Evolutionary conservation across 2,329 filamentous ascomycete species (phyloP).

Genomic region (Leptoxyphium fumago): DNA sequence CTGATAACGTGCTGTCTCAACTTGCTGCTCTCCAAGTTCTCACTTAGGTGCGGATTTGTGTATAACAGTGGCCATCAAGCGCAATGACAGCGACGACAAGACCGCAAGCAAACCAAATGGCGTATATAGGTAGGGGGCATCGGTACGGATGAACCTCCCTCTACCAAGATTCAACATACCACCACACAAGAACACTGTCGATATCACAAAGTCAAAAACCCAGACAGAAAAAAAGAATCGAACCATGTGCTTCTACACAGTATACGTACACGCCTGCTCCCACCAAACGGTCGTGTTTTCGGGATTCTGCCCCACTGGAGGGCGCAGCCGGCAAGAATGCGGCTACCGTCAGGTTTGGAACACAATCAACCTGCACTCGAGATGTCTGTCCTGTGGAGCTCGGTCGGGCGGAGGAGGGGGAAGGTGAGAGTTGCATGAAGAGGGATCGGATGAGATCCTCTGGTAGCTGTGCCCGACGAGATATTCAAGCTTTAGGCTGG

Average conservation of each 20-base stretch:
- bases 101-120: no score
- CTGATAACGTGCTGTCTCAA: no score
- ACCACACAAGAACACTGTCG: background rate
- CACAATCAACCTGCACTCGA: constrained; percentile 21
- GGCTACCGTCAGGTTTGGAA: constrained; percentile 21
- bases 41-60: no score
- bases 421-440: no score
- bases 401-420: background rate
- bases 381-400: constrained; percentile 14
- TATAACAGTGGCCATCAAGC: no score
- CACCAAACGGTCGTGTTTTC: constrained; percentile 28
- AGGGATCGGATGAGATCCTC: no score
- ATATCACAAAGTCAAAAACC: no score
- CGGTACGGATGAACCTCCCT: background rate
- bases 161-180: background rate
- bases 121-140: no score
- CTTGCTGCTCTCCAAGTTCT: no score
- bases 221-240: background rate
- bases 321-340: constrained; percentile 20
- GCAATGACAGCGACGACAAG: no score
- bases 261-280: constrained; percentile 31
- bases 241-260: constrained; percentile 35
- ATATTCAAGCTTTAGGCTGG: no score
- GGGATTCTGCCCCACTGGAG: constrained; percentile 18
- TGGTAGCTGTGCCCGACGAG: no score